phyloP scores from a whole-genome alignment of 139 green algal genomes.

The Microglena sp. region DNA sequence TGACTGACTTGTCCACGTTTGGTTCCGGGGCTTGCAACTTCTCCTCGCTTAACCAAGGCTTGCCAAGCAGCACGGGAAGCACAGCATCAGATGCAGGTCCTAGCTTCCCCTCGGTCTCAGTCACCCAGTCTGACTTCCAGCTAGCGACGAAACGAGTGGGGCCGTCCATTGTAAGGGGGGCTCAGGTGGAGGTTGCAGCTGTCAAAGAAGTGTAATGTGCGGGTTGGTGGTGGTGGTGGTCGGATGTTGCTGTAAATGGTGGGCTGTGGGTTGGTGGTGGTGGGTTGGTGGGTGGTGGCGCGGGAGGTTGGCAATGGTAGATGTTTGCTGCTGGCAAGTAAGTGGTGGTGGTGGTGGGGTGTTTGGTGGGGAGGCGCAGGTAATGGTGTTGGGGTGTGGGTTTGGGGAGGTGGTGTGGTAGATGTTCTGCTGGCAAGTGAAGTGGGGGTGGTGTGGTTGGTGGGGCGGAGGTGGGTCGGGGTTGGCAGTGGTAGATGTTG shows the following conservation, averaged over 20 bases:
- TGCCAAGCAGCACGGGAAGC: no score
- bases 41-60: no score
- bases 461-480: no score
- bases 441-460: no score
- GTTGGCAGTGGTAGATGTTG: no score
- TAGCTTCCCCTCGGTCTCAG: no score
- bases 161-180: slow-evolving; percentile 51
- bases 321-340: neutral
- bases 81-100: no score
- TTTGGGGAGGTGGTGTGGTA: neutral
- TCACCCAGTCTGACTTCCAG: slow-evolving; percentile 37
- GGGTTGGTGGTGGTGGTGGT: neutral
- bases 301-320: slow-evolving; percentile 4
- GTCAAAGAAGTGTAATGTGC: slow-evolving; percentile 8
- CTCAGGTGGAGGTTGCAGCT: slow-evolving; percentile 37
- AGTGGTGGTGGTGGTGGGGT: neutral
- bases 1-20: no score
- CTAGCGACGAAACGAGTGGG: slow-evolving; percentile 42
- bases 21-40: no score
- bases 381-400: neutral
- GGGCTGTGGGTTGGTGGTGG: slow-evolving; percentile 53
- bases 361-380: neutral
- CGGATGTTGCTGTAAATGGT: slow-evolving; percentile 3
- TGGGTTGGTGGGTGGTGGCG: slow-evolving; percentile 79
- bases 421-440: neutral